These are phyloP conservation scores for Amanita muscaria DNA, from an alignment of 768 basidiomycete genomes.

Conservation along the genomic window DNA sequence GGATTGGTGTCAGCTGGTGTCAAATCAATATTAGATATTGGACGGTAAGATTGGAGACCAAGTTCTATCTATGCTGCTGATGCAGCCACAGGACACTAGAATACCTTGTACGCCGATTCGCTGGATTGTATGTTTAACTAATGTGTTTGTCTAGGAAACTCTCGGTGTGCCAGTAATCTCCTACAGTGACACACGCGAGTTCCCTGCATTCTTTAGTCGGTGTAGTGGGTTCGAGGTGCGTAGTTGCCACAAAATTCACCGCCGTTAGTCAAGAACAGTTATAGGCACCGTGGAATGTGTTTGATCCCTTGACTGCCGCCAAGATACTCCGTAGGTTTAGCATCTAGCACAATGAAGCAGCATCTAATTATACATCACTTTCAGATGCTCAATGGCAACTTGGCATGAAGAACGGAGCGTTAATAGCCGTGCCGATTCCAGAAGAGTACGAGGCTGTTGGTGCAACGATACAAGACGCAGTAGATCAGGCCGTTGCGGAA, in stretches of 20 bases:
- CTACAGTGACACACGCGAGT: constrained; percentile 67
- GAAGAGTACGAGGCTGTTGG: constrained; percentile 62
- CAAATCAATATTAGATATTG: constrained; percentile 93
- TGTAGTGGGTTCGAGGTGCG: constrained; percentile 71
- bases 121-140: neutral
- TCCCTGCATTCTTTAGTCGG: constrained; percentile 91
- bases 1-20: constrained; percentile 89
- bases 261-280: neutral
- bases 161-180: constrained; percentile 87
- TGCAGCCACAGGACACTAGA: constrained; percentile 55
- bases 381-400: constrained; percentile 66
- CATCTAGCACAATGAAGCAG: neutral
- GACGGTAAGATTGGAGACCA: constrained; percentile 37
- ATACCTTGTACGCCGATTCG: constrained; percentile 46
- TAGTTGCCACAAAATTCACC: constrained; percentile 5
- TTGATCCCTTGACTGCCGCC: constrained; percentile 60
- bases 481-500: constrained; percentile 80
- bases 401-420: constrained; percentile 62
- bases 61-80: neutral
- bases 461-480: constrained; percentile 57
- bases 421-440: constrained; percentile 90
- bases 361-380: neutral
- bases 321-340: constrained; percentile 49
- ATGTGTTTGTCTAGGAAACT: constrained; percentile 58
- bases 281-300: constrained; percentile 77